Evolutionary conservation across 1,284 basidiomycete species (phyloP).

Genomic region (Xerocomus minutiporus): DNA sequence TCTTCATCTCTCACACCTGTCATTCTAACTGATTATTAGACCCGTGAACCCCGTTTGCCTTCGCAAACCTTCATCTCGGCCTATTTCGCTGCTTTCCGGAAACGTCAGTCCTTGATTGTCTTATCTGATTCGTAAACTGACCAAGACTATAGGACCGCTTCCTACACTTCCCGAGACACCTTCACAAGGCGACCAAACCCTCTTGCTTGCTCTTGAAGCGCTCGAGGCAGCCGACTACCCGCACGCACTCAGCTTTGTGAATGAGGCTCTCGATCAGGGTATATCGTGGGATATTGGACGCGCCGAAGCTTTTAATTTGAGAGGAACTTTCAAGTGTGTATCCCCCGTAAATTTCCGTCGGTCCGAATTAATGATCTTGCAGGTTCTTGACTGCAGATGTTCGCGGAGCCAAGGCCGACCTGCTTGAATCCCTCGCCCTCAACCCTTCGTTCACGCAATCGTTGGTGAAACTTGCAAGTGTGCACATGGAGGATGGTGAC

Average conservation of each 20-base stretch:
- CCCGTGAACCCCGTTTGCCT: slow-evolving; percentile 81
- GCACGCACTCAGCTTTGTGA: slow-evolving; percentile 77
- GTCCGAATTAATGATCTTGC: neutral
- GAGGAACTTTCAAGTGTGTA: slow-evolving; percentile 89
- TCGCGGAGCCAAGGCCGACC: slow-evolving; percentile 79
- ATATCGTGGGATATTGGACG: slow-evolving; percentile 74
- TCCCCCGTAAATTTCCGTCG: neutral
- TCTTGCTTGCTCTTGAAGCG: slow-evolving; percentile 79
- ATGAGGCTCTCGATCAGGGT: slow-evolving; percentile 86
- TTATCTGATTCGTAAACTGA: slow-evolving; percentile 5
- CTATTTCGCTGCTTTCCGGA: slow-evolving; percentile 96
- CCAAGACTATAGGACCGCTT: slow-evolving; percentile 49
- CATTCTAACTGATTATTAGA: slow-evolving; percentile 35
- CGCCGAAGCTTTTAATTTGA: slow-evolving; percentile 88
- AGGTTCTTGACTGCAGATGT: slow-evolving; percentile 90
- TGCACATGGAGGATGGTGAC: slow-evolving; percentile 94
- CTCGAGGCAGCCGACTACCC: slow-evolving; percentile 84
- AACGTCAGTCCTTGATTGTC: slow-evolving; percentile 47
- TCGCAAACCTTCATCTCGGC: slow-evolving; percentile 92
- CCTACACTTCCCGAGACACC: slow-evolving; percentile 77
- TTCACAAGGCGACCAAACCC: slow-evolving; percentile 78
- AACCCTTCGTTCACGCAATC: slow-evolving; percentile 81
- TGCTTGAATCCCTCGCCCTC: slow-evolving; percentile 75
- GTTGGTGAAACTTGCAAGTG: slow-evolving; percentile 95
- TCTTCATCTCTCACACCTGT: neutral